Conservation (phyloP, 805 yeast genomes). For the Zygosaccharomyces kombuchaensis region DNA sequence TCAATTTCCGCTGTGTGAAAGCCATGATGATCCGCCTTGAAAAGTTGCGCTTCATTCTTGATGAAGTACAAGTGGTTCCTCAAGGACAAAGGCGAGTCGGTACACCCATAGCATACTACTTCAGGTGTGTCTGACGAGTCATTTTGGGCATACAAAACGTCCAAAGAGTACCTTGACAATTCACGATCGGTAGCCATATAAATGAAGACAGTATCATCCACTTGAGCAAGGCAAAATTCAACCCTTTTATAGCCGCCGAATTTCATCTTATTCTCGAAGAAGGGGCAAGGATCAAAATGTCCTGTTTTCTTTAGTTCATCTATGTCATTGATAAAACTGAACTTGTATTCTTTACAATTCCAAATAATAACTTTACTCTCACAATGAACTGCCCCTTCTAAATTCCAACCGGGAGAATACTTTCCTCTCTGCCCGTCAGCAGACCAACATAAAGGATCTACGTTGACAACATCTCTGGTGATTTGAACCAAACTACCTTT, state of each 20-base stretch:
- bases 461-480: constrained; percentile 9
- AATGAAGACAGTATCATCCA: background rate
- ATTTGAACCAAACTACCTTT: constrained; percentile 17
- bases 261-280: constrained; percentile 6
- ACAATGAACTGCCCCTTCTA: constrained; percentile 13
- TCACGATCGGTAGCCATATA: constrained; percentile 5
- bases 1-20: background rate
- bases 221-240: constrained; percentile 1
- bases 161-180: constrained; percentile 3
- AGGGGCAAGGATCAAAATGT: background rate
- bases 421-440: background rate
- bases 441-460: constrained; percentile 8
- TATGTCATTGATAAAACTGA: constrained; percentile 13
- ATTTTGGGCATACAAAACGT: background rate
- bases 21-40: constrained; percentile 4
- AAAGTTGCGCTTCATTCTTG: background rate
- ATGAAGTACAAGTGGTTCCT: constrained; percentile 5
- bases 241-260: background rate
- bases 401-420: constrained; percentile 11
- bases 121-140: background rate
- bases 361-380: constrained; percentile 16
- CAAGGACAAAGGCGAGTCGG: constrained; percentile 3
- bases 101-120: background rate
- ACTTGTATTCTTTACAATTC: constrained; percentile 11
- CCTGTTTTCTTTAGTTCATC: background rate